Conservation (phyloP, 768 basidiomycete species). For the Pleurotus platypus region DNA sequence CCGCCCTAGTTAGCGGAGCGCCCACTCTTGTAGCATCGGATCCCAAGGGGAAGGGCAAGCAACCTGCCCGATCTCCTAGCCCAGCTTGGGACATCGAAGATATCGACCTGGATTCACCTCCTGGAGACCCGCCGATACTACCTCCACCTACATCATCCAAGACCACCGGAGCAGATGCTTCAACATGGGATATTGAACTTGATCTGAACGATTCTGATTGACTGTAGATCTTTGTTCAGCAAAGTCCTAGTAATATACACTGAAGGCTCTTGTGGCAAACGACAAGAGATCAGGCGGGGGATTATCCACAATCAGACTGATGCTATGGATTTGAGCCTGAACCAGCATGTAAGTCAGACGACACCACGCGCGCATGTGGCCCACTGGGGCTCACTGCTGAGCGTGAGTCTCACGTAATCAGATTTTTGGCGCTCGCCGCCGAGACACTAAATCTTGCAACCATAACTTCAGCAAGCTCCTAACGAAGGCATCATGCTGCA, state of each 20-base stretch:
- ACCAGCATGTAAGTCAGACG: too few species aligned
- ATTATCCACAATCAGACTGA: too few species aligned
- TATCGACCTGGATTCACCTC: neutral
- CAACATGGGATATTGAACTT: constrained; percentile 73
- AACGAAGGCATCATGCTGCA: constrained; percentile 53
- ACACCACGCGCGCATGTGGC: too few species aligned
- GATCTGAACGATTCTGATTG: constrained; percentile 33
- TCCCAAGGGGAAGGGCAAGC: constrained; percentile 1
- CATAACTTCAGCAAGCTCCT: too few species aligned
- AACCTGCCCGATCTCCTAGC: neutral
- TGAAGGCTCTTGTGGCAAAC: too few species aligned
- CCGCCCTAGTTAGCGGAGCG: constrained; percentile 7
- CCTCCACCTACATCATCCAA: constrained; percentile 8
- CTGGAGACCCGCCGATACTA: neutral
- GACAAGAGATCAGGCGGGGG: too few species aligned
- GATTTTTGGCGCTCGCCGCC: too few species aligned
- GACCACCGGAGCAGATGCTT: constrained; percentile 30
- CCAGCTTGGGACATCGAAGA: neutral
- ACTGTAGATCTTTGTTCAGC: neutral
- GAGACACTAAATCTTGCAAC: too few species aligned
- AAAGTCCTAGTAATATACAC: too few species aligned
- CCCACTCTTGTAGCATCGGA: neutral
- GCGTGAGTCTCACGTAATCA: too few species aligned
- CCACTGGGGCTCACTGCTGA: too few species aligned
- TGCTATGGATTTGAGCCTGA: too few species aligned